A percentile compares a stretch with the other conserved stretches of the same genome.
Evolutionary conservation across 306 rosid species (phyloP).

Genomic region (Trichosanthes truncata): DNA sequence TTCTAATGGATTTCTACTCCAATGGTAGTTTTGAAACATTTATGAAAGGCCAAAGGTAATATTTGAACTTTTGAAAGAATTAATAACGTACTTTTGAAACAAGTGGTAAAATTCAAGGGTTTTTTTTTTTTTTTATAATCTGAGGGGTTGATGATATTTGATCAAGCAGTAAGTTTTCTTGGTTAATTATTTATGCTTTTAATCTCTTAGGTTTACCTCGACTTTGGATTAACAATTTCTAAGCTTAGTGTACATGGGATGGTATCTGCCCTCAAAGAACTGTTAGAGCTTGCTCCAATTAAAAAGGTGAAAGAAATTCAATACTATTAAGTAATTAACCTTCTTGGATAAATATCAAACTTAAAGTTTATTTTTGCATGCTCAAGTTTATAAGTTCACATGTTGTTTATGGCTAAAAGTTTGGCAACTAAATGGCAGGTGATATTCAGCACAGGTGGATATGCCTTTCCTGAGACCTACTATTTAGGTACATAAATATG

Average conservation of each 20-base stretch:
- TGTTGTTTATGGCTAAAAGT: conserved; percentile 5
- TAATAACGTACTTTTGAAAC: too few relatives aligned
- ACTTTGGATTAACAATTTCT: conserved; percentile 87
- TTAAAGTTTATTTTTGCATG: too few relatives aligned
- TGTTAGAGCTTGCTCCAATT: conserved; percentile 67
- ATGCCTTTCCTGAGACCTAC: conserved; percentile 72
- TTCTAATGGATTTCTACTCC: too few relatives aligned
- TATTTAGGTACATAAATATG: conserved; percentile 60
- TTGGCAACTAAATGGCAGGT: conserved; percentile 47
- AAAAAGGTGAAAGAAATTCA: too few relatives aligned
- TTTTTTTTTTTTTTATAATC: too few relatives aligned
- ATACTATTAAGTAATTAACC: too few relatives aligned
- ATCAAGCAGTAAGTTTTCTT: not conserved
- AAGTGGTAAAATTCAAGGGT: too few relatives aligned
- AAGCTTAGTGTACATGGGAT: conserved; percentile 83
- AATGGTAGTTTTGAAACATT: too few relatives aligned
- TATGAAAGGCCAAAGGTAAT: too few relatives aligned
- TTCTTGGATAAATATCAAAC: too few relatives aligned
- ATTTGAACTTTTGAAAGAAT: too few relatives aligned
- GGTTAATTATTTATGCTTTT: conserved; percentile 1
- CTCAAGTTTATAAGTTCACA: not conserved
- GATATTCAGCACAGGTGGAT: conserved; percentile 83
- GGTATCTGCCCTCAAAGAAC: conserved; percentile 75
- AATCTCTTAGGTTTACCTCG: conserved; percentile 62
- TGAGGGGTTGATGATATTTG: too few relatives aligned